Evolutionary conservation across 371 early-diverging fungal species (phyloP).

Genomic region (Mortierella sp.): DNA sequence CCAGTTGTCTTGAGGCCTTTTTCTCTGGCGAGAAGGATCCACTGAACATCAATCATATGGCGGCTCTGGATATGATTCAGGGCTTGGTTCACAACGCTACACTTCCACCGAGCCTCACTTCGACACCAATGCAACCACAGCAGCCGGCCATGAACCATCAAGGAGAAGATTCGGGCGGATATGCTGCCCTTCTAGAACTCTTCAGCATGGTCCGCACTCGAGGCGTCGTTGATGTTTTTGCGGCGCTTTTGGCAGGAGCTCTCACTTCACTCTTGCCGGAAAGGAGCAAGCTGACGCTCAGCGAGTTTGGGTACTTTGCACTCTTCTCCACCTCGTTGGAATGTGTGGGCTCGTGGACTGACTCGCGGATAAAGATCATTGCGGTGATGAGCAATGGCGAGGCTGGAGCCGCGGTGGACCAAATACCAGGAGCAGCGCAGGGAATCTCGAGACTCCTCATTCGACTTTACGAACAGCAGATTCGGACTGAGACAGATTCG

Average conservation of each 20-base stretch:
- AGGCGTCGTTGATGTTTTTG: conserved; percentile 53
- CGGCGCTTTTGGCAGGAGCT: conserved; percentile 47
- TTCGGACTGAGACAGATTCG: conserved; percentile 35
- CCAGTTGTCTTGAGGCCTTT: conserved; percentile 34
- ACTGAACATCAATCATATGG: conserved; percentile 28
- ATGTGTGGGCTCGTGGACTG: conserved; percentile 47
- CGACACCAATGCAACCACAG: conserved; percentile 6
- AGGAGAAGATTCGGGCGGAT: conserved; percentile 9
- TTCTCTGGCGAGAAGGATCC: conserved; percentile 37
- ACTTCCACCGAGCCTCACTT: too few species aligned
- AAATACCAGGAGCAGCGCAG: conserved; percentile 22
- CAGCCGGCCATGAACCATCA: background rate
- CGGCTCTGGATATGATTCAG: conserved; percentile 48
- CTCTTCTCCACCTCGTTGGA: conserved; percentile 55
- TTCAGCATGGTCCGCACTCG: conserved; percentile 34
- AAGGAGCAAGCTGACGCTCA: conserved; percentile 39
- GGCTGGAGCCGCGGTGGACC: conserved; percentile 29
- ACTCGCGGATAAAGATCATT: conserved; percentile 44
- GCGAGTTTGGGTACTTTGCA: conserved; percentile 55
- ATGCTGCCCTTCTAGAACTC: conserved; percentile 34
- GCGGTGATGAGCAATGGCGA: conserved; percentile 43
- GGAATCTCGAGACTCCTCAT: conserved; percentile 35
- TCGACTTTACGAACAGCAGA: conserved; percentile 39
- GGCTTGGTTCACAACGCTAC: conserved; percentile 25
- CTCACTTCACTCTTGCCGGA: conserved; percentile 41